Base-by-base conservation (phyloP, 495 filamentous ascomycete genomes). In the Xylaria sp. region DNA sequence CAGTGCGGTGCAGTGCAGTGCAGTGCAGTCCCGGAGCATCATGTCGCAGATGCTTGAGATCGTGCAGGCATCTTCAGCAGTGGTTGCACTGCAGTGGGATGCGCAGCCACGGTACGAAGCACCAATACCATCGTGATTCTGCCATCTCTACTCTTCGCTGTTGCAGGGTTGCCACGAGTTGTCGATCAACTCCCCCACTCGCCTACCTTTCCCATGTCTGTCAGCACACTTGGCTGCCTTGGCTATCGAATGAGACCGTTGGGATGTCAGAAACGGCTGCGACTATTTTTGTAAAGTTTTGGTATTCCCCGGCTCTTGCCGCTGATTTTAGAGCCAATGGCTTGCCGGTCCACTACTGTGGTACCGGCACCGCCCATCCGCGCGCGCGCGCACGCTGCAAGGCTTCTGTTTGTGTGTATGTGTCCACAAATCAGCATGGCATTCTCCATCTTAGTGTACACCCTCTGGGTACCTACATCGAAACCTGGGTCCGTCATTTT, bases 281-380 rank as follows among this genome's bases (percentile, higher is more conserved):
- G 6, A 61, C 68, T 70, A 70, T 70, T 70, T 70, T 70, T 68
- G 66, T 67, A 40, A n/a, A 67, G 21, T 53, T 29, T 29, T 14
- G 19, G 2, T 29, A 64, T 46, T 59, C 43, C 66, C 52, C 66
- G 55, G 66, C 53, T 58, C 21, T 9, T 58, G 33, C 66, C 66
- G 52, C 53, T 21, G 66, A 68, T 21, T 68, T 68, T 68, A 59
- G 53, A 64, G 59, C 68, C 68, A 70, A 70, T 70, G 46, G 33
- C 29, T 19, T 57, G 58, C 59, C 58, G 37, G 21, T 43, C 68
- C 68, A 41, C 48, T 43, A 70, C 41, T 62, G 58, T 63, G 68
- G 68, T 70, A 63, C 58, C 68, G 59, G 68, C 68, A 70, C 68
- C 57, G 66, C 66, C 65, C 66, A 61, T 61, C 66, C 55, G 48